Conservation (phyloP, 805 yeast genomes). For the Saturnispora saitoi region DNA sequence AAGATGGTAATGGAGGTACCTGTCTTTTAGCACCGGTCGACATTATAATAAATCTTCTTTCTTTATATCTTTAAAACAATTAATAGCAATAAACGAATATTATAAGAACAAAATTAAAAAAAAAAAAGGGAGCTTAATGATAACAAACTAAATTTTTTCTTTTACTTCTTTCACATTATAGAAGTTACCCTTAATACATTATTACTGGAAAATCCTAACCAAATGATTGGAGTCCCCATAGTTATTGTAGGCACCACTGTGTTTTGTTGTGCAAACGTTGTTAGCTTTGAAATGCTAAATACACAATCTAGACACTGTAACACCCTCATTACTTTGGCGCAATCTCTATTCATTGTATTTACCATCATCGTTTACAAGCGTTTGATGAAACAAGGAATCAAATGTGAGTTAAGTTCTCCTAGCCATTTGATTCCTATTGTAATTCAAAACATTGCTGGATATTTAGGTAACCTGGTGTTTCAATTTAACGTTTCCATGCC, state of each 20-base stretch:
- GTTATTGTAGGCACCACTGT: conserved; percentile 41
- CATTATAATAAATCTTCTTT: not conserved
- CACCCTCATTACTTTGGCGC: conserved; percentile 46
- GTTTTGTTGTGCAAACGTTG: conserved; percentile 68
- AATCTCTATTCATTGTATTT: conserved; percentile 45
- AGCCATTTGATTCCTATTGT: conserved; percentile 40
- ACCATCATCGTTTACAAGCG: conserved; percentile 31
- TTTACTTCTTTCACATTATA: no score
- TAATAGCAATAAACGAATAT: no score
- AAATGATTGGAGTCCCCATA: not conserved
- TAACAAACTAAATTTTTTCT: not conserved
- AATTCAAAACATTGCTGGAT: conserved; percentile 42
- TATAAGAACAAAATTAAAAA: no score
- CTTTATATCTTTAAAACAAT: no score
- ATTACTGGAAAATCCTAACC: no score
- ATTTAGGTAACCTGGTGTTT: conserved; percentile 52
- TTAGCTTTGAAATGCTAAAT: conserved; percentile 49
- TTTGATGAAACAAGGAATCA: conserved; percentile 12
- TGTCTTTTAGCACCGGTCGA: not conserved
- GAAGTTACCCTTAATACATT: no score
- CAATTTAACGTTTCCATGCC: conserved; percentile 53
- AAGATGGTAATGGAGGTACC: conserved; percentile 4
- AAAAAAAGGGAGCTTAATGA: no score
- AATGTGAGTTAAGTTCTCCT: conserved; percentile 31
- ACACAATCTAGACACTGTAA: conserved; percentile 32